These are phyloP conservation scores for Globisporangium okanoganense DNA, from an alignment of 352 stramenopile genomes.

Conservation along the genomic window DNA sequence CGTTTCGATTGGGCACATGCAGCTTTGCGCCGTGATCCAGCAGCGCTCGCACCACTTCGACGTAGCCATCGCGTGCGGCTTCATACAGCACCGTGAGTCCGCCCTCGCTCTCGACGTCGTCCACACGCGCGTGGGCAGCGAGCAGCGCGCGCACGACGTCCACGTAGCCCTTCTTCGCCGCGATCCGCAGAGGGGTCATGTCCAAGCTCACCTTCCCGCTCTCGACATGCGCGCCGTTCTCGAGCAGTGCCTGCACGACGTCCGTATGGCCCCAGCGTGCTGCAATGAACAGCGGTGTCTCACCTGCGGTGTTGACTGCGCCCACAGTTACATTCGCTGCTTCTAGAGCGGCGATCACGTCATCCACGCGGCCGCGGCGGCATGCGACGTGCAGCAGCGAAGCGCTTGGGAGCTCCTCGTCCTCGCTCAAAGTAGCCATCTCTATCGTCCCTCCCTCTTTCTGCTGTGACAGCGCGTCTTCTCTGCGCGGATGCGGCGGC, in stretches of 20 bases:
- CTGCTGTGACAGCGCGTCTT: not conserved
- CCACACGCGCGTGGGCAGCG: not conserved
- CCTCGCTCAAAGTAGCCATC: not conserved
- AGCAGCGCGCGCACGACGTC: not conserved
- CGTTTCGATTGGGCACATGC: constrained; percentile 5
- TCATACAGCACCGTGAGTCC: not conserved
- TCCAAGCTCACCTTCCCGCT: not conserved
- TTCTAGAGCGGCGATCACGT: not conserved
- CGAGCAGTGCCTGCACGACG: not conserved
- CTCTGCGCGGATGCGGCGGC: no score
- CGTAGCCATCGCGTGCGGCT: not conserved
- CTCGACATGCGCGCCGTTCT: not conserved
- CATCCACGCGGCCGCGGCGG: not conserved
- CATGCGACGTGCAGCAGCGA: constrained; percentile 1
- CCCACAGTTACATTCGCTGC: not conserved
- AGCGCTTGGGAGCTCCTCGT: not conserved
- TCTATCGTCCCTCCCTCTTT: not conserved
- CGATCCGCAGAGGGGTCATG: not conserved
- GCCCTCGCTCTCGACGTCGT: not conserved
- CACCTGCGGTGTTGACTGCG: not conserved
- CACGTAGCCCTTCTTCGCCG: not conserved
- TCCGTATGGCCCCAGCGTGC: not conserved
- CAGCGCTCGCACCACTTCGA: not conserved
- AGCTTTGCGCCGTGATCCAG: not conserved
- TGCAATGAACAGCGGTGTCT: not conserved